Evolutionary conservation across 352 stramenopile species (phyloP).

Genomic region (Globisporangium echinulatum): DNA sequence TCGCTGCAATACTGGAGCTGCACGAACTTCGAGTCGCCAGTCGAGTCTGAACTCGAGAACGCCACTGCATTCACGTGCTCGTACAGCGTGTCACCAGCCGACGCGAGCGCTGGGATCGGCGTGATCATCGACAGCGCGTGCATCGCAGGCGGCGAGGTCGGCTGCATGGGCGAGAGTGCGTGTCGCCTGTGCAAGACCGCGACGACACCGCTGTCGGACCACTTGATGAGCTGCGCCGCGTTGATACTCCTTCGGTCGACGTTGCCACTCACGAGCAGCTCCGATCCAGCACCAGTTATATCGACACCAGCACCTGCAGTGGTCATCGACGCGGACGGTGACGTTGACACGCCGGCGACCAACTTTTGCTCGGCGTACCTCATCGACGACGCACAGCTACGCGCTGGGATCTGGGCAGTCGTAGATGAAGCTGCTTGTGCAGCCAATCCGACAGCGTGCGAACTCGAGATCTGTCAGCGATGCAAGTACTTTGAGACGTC

Average conservation of each 20-base stretch:
- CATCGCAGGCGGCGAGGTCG: constrained; percentile 1
- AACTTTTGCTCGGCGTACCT: constrained; percentile 11
- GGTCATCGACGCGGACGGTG: neutral
- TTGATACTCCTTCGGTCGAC: neutral
- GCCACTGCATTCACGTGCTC: no score
- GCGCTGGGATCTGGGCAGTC: constrained; percentile 8
- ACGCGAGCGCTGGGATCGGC: neutral
- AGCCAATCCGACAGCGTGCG: neutral
- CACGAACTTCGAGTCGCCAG: neutral
- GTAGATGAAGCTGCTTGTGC: constrained; percentile 6
- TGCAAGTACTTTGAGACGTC: constrained; percentile 8
- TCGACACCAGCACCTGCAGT: neutral
- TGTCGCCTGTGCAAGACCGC: constrained; percentile 11
- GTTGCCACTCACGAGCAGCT: neutral
- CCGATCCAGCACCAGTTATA: neutral
- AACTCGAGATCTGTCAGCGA: neutral
- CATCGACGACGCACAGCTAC: neutral
- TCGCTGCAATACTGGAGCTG: constrained; percentile 5
- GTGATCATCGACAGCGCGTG: constrained; percentile 18
- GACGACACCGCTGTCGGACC: constrained; percentile 1
- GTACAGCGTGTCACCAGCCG: neutral
- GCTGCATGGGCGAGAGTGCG: constrained; percentile 1
- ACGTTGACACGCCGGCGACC: constrained; percentile 5
- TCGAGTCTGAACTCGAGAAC: neutral
- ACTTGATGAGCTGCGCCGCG: neutral